A percentile compares a stretch with the other conserved stretches of the same genome.
Conservation (phyloP, 495 filamentous ascomycete genomes). For the Tuber brumale region DNA sequence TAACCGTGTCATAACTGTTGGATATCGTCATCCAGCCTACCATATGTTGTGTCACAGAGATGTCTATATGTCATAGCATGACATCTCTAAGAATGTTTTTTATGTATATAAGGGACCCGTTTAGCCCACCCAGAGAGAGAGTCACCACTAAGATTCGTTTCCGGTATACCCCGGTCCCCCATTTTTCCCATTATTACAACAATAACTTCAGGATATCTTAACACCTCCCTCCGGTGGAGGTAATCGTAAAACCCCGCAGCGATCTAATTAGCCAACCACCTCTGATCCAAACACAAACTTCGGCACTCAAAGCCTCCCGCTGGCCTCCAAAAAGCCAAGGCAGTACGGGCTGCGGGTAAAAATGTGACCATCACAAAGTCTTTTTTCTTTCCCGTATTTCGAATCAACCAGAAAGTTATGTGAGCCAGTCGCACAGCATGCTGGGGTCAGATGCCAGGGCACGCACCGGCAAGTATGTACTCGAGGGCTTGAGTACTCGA, state of each 20-base stretch:
- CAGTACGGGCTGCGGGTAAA: not conserved
- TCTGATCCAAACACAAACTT: not conserved
- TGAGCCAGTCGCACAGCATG: not conserved
- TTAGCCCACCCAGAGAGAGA: too few species aligned
- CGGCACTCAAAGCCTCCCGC: not conserved
- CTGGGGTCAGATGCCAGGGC: not conserved
- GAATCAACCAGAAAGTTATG: not conserved
- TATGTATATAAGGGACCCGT: too few species aligned
- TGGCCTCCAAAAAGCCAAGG: not conserved
- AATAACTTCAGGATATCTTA: too few species aligned
- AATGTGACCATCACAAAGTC: not conserved
- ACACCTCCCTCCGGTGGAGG: not conserved
- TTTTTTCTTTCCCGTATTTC: not conserved
- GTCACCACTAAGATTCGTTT: too few species aligned
- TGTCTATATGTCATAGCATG: too few species aligned
- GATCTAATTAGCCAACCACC: not conserved
- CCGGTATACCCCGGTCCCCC: too few species aligned
- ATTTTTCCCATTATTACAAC: too few species aligned
- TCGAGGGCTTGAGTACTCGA: too few species aligned
- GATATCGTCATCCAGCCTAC: too few species aligned
- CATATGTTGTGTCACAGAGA: too few species aligned
- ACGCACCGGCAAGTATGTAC: not conserved
- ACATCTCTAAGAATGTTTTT: too few species aligned
- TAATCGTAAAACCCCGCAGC: not conserved
- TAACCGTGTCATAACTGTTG: too few species aligned